Evolutionary conservation across 2,329 filamentous ascomycete species (phyloP).

Genomic region (Penicillium sclerotiorum): DNA sequence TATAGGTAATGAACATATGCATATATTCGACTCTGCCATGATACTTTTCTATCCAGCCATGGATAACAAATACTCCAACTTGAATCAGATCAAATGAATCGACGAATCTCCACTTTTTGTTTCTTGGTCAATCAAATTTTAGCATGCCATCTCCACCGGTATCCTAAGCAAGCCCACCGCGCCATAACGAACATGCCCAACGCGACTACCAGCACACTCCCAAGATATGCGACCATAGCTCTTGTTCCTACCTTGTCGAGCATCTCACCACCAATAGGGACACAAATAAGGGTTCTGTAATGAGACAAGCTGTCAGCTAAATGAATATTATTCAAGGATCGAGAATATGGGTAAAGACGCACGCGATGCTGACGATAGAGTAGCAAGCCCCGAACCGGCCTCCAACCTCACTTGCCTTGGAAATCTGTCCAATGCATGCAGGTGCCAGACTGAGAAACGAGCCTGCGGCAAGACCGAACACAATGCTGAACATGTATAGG

Average conservation of each 20-base stretch:
- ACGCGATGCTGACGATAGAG: conserved; percentile 52
- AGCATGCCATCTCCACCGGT: conserved; percentile 42
- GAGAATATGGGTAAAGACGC: conserved; percentile 11
- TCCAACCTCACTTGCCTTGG: conserved; percentile 52
- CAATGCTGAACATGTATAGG: conserved; percentile 34
- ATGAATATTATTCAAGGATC: background rate
- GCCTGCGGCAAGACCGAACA: conserved; percentile 53
- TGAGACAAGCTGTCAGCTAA: background rate
- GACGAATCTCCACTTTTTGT: too few species aligned
- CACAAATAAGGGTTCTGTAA: conserved; percentile 46
- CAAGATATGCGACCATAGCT: conserved; percentile 51
- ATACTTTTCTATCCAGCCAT: too few species aligned
- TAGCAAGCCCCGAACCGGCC: conserved; percentile 54
- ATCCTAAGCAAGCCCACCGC: conserved; percentile 43
- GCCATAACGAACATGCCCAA: conserved; percentile 37
- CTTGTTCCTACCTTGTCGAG: conserved; percentile 50
- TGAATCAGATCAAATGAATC: too few species aligned
- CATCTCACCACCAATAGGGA: conserved; percentile 54
- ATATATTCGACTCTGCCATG: too few species aligned
- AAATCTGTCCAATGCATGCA: conserved; percentile 53
- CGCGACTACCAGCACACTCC: conserved; percentile 45
- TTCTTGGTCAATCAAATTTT: conserved; percentile 32
- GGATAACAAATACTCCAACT: too few species aligned
- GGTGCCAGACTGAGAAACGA: conserved; percentile 50
- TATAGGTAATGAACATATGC: too few species aligned